phyloP scores from a whole-genome alignment of 169 alveolate species.

The Blepharisma undulans region DNA sequence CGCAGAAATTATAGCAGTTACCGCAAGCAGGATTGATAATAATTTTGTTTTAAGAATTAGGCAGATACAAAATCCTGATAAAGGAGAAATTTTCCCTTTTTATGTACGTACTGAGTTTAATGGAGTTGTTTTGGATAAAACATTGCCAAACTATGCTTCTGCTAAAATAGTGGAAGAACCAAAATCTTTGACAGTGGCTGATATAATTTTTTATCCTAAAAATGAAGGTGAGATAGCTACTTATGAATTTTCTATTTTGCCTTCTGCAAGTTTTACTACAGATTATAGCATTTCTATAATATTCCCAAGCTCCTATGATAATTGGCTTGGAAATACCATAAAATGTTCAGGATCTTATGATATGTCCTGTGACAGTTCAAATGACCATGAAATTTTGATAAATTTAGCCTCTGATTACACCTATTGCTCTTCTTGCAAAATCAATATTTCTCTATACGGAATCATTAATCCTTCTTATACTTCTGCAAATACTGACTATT shows the following conservation, averaged over 20 bases:
- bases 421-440: not conserved
- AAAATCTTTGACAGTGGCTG: not conserved
- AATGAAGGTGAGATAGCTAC: conserved; percentile 43
- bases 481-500: conserved; percentile 13
- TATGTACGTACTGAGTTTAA: not conserved
- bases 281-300: not conserved
- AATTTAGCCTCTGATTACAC: not conserved
- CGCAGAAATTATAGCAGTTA: not conserved
- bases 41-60: not conserved
- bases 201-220: conserved; percentile 16
- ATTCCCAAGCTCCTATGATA: conserved; percentile 22
- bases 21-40: not conserved
- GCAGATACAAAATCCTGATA: not conserved
- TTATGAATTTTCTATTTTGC: conserved; percentile 16
- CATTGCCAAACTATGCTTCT: not conserved
- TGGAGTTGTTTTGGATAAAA: not conserved
- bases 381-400: not conserved
- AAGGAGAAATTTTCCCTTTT: not conserved
- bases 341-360: conserved; percentile 1
- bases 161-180: not conserved
- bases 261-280: not conserved
- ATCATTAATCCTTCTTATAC: conserved; percentile 26
- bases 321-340: not conserved
- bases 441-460: conserved; percentile 14
- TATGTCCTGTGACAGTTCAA: not conserved